Base-by-base conservation (phyloP, 371 early-diverging fungal genomes). In the Rhizopus stolonifer region DNA sequence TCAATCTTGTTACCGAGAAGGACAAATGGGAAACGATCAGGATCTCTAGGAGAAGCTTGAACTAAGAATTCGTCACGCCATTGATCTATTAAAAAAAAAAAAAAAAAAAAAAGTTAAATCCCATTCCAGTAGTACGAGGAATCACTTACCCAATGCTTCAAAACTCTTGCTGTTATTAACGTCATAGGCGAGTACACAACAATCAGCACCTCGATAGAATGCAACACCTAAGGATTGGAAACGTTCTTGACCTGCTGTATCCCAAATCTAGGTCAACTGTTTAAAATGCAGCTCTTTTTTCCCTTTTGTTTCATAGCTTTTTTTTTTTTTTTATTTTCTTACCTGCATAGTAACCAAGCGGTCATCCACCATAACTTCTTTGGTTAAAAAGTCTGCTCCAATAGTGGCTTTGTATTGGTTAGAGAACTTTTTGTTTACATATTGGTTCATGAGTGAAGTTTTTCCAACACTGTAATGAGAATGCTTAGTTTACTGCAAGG, bases 341-440 rank as follows among this genome's bases (percentile, higher is more conserved):
- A 90, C 92, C 87, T 95, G 97, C 82, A 96, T 89, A 18, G 92
- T 94, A 13, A 92, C 91, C 19, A 86, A 69, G 19, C 87, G 81
- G 61, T 92, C 93, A 61, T 93, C 93, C 4, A 93, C 88, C 54
- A 86, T 72, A 18, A 98, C 90, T 69, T 96, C 97, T 68, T 99
- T 99, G 54, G 99, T 97, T 64, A 98, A 79, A 65, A 99, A 99
- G 69, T 99, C 98, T 26, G 99, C 99, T 31, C 99, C 99, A 61
- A 99, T 99, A 55, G 99, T 99, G 21, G 99, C 98, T 73, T 99
- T 98, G 83, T 99, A 99, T 76, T 97, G 97, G 61, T 88, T 92
- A 65, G 86, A 91, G 80, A 99, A 99, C 72, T 93, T 93, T 46
- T 90, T 92, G 77, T 95, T 95, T 36, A 99, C 96, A 83, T 96